Base-by-base conservation (phyloP, 176 grass and related monocot species). In the Puccinellia tenuiflora region DNA sequence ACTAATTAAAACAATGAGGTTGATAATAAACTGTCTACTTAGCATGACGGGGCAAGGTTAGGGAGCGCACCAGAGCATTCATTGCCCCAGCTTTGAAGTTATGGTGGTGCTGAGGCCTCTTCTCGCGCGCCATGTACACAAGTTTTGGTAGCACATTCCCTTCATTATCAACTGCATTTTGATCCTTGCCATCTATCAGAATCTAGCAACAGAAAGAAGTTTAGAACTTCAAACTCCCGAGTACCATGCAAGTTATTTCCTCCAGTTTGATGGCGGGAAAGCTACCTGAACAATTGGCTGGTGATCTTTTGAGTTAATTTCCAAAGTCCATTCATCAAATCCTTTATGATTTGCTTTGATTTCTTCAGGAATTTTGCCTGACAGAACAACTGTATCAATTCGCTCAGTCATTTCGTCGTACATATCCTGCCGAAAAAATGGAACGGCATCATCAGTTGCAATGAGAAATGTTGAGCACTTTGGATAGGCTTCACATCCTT, bases 11-110 rank as follows among this genome's bases (percentile, higher is more conserved):
- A 15, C 7, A 15, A 40, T 3, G 31, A 38, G 42, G 7, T 43
- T 31, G 24, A 76, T 10, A 52, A 3, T 15, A 83, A 51, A 62
- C 1, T 30, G 1, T 39, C 13, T 63, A 67, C 22, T 59, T 89
- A 21, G 61, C 54, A 28, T 35, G 24, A 35, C 13, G 9, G 4
- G 59, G 26, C 22, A 26, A 84, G 22, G 24, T 61, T 53, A 61
- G 29, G 13, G 7, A 74, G n/a, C 39, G 4, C 43, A 97, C 94
- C 94, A 94, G 66, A 72, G 92, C 84, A 39, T 97, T 97, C 90
- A 97, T 92, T 28, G 90, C 92, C 67, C 94, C 92, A 76, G 94
- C 92, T 78, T 97, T 97, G 83, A 97, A 97, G 84, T 97, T 88
- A 33, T 97, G 95, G 47, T 88, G 92, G 25, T 87, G 47, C 11